Conservation (phyloP, 495 filamentous ascomycete species). For the Usnea hakonensis region DNA sequence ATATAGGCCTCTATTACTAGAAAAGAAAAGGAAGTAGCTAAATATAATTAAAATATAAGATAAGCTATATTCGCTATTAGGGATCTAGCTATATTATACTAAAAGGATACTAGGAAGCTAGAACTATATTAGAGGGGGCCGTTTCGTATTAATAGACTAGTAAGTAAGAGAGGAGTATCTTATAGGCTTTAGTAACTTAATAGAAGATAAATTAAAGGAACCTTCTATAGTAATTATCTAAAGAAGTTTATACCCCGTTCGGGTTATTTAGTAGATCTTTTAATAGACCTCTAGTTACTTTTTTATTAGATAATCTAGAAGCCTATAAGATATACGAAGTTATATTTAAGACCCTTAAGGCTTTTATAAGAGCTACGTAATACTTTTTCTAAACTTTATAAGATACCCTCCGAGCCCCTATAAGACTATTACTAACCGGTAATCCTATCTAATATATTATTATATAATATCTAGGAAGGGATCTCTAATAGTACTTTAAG, state of each 20-base stretch:
- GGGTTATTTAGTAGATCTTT: neutral
- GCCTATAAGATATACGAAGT: too few relatives aligned
- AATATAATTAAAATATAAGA: neutral
- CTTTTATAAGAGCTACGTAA: too few relatives aligned
- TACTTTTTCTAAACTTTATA: too few relatives aligned
- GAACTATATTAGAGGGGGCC: neutral
- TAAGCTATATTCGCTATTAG: neutral
- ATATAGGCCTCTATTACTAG: too few relatives aligned
- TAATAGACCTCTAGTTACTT: too few relatives aligned
- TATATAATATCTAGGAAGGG: too few relatives aligned
- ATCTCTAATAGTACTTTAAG: too few relatives aligned
- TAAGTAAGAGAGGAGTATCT: neutral
- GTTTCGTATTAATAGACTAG: neutral
- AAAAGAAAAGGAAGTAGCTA: neutral
- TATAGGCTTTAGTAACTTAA: neutral
- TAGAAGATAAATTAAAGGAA: neutral
- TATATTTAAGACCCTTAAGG: too few relatives aligned
- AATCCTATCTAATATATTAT: too few relatives aligned
- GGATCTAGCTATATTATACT: neutral
- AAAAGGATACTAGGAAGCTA: neutral
- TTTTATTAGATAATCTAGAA: too few relatives aligned
- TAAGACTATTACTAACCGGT: too few relatives aligned
- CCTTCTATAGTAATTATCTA: neutral
- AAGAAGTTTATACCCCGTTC: slow-evolving; percentile 1
- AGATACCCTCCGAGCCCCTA: too few relatives aligned